Conservation (phyloP, 2,329 filamentous ascomycete genomes). For the Trichoderma gracile region DNA sequence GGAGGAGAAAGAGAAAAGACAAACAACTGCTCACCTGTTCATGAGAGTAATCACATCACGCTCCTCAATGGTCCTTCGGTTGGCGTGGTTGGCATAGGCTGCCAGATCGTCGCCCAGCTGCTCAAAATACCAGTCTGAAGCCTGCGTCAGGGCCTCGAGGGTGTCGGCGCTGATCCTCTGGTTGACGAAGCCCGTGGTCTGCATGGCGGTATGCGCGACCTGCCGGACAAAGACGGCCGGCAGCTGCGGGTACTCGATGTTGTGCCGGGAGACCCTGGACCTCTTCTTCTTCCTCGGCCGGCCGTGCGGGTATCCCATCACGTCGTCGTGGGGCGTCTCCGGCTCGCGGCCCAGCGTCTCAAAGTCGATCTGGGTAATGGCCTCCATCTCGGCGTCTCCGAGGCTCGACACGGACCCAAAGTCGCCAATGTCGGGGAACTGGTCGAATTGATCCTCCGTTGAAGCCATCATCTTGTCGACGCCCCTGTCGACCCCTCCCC, state of each 20-base stretch:
- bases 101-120: slow-evolving; percentile 78
- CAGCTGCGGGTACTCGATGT: slow-evolving; percentile 73
- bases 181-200: slow-evolving; percentile 64
- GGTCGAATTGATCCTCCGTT: neutral
- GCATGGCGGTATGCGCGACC: slow-evolving; percentile 69
- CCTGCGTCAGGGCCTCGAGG: slow-evolving; percentile 72
- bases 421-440: slow-evolving; percentile 5
- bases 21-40: slow-evolving; percentile 65
- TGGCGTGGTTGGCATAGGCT: slow-evolving; percentile 78
- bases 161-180: slow-evolving; percentile 72
- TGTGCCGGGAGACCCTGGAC: slow-evolving; percentile 64
- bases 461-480: neutral
- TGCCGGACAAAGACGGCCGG: slow-evolving; percentile 73
- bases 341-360: slow-evolving; percentile 15
- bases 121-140: slow-evolving; percentile 90
- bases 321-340: slow-evolving; percentile 2
- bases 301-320: slow-evolving; percentile 9
- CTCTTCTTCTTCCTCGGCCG: slow-evolving; percentile 37
- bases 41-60: slow-evolving; percentile 80
- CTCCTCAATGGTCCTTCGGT: slow-evolving; percentile 82
- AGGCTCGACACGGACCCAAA: slow-evolving; percentile 5
- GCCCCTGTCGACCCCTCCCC: neutral
- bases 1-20: slow-evolving; percentile 31
- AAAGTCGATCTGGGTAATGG: slow-evolving; percentile 10
- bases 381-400: slow-evolving; percentile 18